These are phyloP conservation scores for Thalassiosira livingstoniorum DNA, from an alignment of 352 stramenopile genomes.

Conservation along the genomic window DNA sequence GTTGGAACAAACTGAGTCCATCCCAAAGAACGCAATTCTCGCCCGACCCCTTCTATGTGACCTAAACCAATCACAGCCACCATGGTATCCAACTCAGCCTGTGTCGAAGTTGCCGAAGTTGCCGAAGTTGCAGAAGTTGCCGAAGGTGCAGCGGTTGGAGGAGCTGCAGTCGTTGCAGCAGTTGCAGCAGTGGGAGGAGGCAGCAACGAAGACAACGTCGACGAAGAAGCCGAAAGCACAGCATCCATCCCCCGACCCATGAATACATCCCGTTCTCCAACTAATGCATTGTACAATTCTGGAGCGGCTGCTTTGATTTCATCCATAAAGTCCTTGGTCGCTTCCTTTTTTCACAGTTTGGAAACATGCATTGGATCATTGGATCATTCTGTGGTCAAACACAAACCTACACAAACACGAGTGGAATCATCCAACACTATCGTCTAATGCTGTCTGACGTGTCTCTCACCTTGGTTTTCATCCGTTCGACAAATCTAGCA, in stretches of 20 bases:
- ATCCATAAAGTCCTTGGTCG: slow-evolving; percentile 45
- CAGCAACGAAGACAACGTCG: slow-evolving; percentile 11
- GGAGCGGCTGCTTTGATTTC: slow-evolving; percentile 44
- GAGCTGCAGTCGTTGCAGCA: slow-evolving; percentile 32
- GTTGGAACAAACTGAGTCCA: slow-evolving; percentile 28
- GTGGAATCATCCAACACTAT: too few species aligned
- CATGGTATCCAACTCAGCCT: slow-evolving; percentile 23
- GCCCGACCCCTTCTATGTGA: slow-evolving; percentile 44
- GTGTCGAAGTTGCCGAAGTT: neutral
- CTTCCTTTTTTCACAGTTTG: too few species aligned
- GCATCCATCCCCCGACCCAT: slow-evolving; percentile 47
- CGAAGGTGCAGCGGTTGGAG: slow-evolving; percentile 17
- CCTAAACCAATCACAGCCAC: slow-evolving; percentile 45
- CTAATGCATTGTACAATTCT: slow-evolving; percentile 46
- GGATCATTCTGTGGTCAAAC: too few species aligned
- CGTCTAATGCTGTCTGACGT: too few species aligned
- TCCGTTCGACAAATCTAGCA: slow-evolving; percentile 37
- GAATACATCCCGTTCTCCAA: slow-evolving; percentile 48
- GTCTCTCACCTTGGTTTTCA: too few species aligned
- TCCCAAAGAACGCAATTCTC: slow-evolving; percentile 41
- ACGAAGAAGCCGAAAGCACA: slow-evolving; percentile 18
- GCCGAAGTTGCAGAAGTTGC: slow-evolving; percentile 2
- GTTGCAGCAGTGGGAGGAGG: too few species aligned
- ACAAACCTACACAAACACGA: too few species aligned
- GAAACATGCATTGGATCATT: too few species aligned